Evolutionary conservation across 1,139 yeast genomes (phyloP).

Genomic region (Yamadazyma aaseri): DNA sequence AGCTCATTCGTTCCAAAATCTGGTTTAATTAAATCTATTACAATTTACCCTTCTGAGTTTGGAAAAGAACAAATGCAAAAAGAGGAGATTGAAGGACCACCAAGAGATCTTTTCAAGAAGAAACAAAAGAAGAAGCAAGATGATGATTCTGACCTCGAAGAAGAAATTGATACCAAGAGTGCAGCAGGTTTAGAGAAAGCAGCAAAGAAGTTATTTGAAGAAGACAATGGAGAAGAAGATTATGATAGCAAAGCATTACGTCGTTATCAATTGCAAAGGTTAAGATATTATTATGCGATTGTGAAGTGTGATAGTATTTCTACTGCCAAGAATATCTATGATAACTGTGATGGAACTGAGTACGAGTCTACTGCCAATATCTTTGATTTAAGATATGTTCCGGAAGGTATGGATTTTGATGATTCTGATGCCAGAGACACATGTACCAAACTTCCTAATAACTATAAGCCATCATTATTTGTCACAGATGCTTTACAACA

Average conservation of each 20-base stretch:
- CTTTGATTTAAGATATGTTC: slow-evolving; percentile 89
- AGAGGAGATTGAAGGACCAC: slow-evolving; percentile 93
- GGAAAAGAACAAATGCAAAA: slow-evolving; percentile 91
- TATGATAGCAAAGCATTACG: slow-evolving; percentile 70
- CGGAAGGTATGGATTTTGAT: slow-evolving; percentile 86
- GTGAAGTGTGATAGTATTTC: slow-evolving; percentile 73
- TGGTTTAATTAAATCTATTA: slow-evolving; percentile 68
- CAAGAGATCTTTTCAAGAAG: slow-evolving; percentile 70
- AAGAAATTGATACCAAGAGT: slow-evolving; percentile 46
- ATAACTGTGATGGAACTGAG: slow-evolving; percentile 91
- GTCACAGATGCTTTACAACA: slow-evolving; percentile 93
- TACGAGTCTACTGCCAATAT: slow-evolving; percentile 94
- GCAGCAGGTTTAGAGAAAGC: slow-evolving; percentile 47
- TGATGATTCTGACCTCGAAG: slow-evolving; percentile 43
- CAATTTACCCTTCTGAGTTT: slow-evolving; percentile 87
- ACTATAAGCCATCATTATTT: slow-evolving; percentile 79
- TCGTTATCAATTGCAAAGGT: slow-evolving; percentile 82
- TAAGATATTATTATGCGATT: slow-evolving; percentile 91
- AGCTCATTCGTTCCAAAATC: slow-evolving; percentile 79
- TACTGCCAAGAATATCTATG: slow-evolving; percentile 76
- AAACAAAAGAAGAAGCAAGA: slow-evolving; percentile 25
- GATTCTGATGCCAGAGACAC: slow-evolving; percentile 68
- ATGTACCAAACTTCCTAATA: slow-evolving; percentile 70
- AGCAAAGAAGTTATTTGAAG: slow-evolving; percentile 68
- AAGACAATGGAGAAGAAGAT: slow-evolving; percentile 69